Evolutionary conservation across 1,284 basidiomycete species (phyloP).

Genomic region (Phylloporus sp.): DNA sequence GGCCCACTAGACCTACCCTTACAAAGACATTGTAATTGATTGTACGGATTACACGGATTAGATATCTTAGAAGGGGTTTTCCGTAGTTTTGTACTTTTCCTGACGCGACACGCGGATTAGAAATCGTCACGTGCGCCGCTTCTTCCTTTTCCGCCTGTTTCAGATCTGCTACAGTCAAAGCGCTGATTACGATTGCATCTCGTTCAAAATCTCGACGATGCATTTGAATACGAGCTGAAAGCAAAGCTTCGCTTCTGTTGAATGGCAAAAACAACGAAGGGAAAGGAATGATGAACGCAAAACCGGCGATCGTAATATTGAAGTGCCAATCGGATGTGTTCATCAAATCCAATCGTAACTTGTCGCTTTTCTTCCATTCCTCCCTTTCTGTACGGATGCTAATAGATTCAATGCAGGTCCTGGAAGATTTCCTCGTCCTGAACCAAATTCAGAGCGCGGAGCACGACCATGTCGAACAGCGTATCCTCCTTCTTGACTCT

Average conservation of each 20-base stretch:
- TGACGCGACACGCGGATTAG: slow-evolving; percentile 16
- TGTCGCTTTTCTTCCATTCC: not conserved
- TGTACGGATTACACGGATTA: too few species aligned
- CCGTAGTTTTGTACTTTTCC: too few species aligned
- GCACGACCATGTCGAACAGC: not conserved
- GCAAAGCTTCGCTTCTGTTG: slow-evolving; percentile 23
- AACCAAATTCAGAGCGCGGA: not conserved
- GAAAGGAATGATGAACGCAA: slow-evolving; percentile 20
- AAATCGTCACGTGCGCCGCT: slow-evolving; percentile 2
- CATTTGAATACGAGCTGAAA: slow-evolving; percentile 28
- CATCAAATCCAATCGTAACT: not conserved
- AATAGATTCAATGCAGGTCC: not conserved
- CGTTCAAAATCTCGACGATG: slow-evolving; percentile 22
- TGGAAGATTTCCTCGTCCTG: not conserved
- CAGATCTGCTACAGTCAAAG: slow-evolving; percentile 23
- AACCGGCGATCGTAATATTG: not conserved
- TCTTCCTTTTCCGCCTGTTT: slow-evolving; percentile 29
- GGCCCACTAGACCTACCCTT: too few species aligned
- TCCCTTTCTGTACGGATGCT: not conserved
- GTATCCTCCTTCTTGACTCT: not conserved
- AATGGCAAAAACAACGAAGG: slow-evolving; percentile 27
- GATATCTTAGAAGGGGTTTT: too few species aligned
- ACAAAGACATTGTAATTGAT: too few species aligned
- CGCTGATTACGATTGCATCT: slow-evolving; percentile 12
- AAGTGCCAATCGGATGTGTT: not conserved